These are phyloP conservation scores for Rutidosis leptorrhynchoides DNA, from an alignment of 129 eudicot genomes.

Conservation along the genomic window DNA sequence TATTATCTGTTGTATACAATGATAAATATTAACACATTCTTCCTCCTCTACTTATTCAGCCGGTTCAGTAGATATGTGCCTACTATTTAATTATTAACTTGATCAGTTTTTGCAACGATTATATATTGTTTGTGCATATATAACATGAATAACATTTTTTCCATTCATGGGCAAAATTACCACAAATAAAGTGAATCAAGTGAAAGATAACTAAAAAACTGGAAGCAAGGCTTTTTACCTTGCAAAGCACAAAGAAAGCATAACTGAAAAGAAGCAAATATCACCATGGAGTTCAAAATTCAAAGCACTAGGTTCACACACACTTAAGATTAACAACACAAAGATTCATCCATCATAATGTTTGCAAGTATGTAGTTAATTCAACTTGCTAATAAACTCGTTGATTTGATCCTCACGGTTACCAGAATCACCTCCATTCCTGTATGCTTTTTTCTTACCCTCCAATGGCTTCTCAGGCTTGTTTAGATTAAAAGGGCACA, in stretches of 20 bases:
- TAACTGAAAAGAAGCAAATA: not conserved
- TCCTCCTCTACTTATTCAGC: too few relatives aligned
- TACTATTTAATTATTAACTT: too few relatives aligned
- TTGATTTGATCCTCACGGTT: slow-evolving; percentile 56
- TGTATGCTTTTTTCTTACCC: slow-evolving; percentile 52
- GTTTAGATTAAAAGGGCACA: slow-evolving; percentile 54
- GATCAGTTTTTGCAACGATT: too few relatives aligned
- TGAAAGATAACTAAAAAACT: too few relatives aligned
- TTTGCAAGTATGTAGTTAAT: slow-evolving; percentile 27
- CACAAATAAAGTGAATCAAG: too few relatives aligned
- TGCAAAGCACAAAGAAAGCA: not conserved
- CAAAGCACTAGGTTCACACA: not conserved
- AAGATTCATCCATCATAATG: not conserved
- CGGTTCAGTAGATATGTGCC: too few relatives aligned
- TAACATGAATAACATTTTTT: too few relatives aligned
- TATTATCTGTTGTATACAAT: too few relatives aligned
- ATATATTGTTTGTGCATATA: too few relatives aligned
- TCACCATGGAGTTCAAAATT: not conserved
- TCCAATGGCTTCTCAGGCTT: slow-evolving; percentile 50
- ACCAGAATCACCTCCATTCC: slow-evolving; percentile 73
- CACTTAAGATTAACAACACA: not conserved
- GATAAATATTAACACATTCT: too few relatives aligned
- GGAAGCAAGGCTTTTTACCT: not conserved
- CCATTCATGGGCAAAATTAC: too few relatives aligned
- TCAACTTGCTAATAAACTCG: slow-evolving; percentile 59